phyloP scores from a whole-genome alignment of 805 yeast species.

The Cephaloascus albidus region DNA sequence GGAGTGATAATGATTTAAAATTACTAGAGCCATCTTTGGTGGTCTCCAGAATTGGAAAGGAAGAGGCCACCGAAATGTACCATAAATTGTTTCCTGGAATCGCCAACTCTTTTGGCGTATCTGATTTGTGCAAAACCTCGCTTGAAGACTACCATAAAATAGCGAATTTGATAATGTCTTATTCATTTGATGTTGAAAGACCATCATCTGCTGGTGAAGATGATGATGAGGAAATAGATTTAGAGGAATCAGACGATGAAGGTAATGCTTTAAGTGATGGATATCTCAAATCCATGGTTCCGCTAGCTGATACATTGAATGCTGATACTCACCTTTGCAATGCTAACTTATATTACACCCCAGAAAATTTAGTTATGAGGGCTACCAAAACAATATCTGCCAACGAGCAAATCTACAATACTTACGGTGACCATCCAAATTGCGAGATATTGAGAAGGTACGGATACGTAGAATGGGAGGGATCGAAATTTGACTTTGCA shows the following conservation, averaged over 20 bases:
- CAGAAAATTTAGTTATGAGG: slow-evolving; percentile 54
- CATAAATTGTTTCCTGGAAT: slow-evolving; percentile 28
- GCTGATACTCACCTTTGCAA: slow-evolving; percentile 74
- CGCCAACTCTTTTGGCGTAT: slow-evolving; percentile 25
- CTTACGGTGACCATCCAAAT: slow-evolving; percentile 87
- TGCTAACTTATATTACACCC: slow-evolving; percentile 54
- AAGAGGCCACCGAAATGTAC: slow-evolving; percentile 55
- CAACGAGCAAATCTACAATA: slow-evolving; percentile 77
- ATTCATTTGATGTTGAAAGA: slow-evolving; percentile 76
- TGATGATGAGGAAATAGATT: slow-evolving; percentile 10
- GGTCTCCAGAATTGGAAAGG: slow-evolving; percentile 59
- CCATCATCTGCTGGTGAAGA: slow-evolving; percentile 16
- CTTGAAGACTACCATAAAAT: slow-evolving; percentile 56
- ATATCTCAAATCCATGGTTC: slow-evolving; percentile 77
- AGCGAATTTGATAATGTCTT: slow-evolving; percentile 80
- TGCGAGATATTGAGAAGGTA: slow-evolving; percentile 84
- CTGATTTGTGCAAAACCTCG: slow-evolving; percentile 20
- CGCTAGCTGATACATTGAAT: slow-evolving; percentile 85
- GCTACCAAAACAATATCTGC: slow-evolving; percentile 48
- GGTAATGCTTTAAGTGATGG: slow-evolving; percentile 12
- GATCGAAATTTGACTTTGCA: slow-evolving; percentile 72
- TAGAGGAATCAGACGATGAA: slow-evolving; percentile 7
- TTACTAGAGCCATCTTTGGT: slow-evolving; percentile 63
- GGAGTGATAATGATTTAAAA: slow-evolving; percentile 57
- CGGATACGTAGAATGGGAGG: slow-evolving; percentile 76